Conservation (phyloP, 2,329 filamentous ascomycete species). For the Aschersonia sp. region DNA sequence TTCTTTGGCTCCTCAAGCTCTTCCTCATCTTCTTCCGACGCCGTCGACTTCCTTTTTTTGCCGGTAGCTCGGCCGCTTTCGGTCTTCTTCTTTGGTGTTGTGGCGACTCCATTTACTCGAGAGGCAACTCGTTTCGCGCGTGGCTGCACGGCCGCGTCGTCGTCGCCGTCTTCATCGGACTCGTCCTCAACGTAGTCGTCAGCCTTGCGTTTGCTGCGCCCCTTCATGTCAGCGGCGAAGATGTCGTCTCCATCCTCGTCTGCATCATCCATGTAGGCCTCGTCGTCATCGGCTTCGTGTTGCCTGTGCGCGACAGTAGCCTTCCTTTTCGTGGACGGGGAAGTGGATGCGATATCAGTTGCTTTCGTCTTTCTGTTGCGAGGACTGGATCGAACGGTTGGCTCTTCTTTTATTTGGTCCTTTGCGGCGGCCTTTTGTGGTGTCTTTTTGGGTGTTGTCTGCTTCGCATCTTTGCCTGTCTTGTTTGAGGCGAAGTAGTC, state of each 20-base stretch:
- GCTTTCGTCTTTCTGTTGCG: slow-evolving; percentile 27
- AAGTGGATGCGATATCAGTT: slow-evolving; percentile 14
- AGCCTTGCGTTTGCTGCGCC: slow-evolving; percentile 49
- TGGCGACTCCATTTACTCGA: slow-evolving; percentile 12
- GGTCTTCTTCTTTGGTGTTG: neutral
- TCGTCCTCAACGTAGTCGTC: slow-evolving; percentile 65
- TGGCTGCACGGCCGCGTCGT: slow-evolving; percentile 38
- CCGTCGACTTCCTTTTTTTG: slow-evolving; percentile 46
- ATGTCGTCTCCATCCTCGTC: slow-evolving; percentile 67
- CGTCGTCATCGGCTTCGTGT: slow-evolving; percentile 31
- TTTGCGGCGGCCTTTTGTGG: slow-evolving; percentile 27
- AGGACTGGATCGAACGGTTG: slow-evolving; percentile 37
- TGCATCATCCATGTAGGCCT: slow-evolving; percentile 51
- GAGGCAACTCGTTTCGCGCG: slow-evolving; percentile 44
- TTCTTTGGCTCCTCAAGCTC: slow-evolving; percentile 33
- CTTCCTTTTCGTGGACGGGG: slow-evolving; percentile 24
- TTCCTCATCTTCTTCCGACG: slow-evolving; percentile 38
- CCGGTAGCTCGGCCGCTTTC: slow-evolving; percentile 8
- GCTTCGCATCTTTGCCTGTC: slow-evolving; percentile 20
- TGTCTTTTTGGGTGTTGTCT: slow-evolving; percentile 17
- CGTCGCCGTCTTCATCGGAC: slow-evolving; percentile 56
- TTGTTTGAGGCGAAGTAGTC: slow-evolving; percentile 41
- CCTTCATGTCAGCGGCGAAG: slow-evolving; percentile 59
- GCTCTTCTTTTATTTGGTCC: slow-evolving; percentile 21
- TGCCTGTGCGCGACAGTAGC: slow-evolving; percentile 25